These are phyloP conservation scores for Cubamyces lactineus DNA, from an alignment of 768 basidiomycete species.

Conservation along the genomic window DNA sequence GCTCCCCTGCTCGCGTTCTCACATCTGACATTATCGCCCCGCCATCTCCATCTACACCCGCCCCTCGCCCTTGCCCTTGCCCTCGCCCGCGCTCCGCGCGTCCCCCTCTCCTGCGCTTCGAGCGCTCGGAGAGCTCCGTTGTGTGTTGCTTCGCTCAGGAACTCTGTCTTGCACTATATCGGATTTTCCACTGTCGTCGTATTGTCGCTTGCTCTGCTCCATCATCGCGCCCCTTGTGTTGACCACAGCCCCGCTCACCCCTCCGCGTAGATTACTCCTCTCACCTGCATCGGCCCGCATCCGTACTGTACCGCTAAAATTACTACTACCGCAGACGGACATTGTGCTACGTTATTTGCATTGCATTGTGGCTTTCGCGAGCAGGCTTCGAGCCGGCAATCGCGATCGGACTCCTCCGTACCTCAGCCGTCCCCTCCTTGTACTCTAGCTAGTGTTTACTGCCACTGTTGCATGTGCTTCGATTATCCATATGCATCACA, in stretches of 20 bases:
- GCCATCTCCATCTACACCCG: constrained; percentile 19
- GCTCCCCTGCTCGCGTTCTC: constrained; percentile 16
- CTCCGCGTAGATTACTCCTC: background rate
- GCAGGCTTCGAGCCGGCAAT: background rate
- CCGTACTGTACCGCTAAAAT: constrained; percentile 6
- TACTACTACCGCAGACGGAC: background rate
- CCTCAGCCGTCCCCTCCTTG: constrained; percentile 1
- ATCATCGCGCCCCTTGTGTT: constrained; percentile 7
- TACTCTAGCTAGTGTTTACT: constrained; percentile 5
- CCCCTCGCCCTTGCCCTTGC: background rate
- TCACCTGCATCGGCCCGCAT: background rate
- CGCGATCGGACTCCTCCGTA: background rate
- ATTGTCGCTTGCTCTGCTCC: background rate
- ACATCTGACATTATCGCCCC: constrained; percentile 27
- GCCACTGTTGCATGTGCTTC: background rate
- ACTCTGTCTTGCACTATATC: background rate
- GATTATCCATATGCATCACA: constrained; percentile 3
- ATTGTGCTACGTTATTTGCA: constrained; percentile 1
- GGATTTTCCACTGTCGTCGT: background rate
- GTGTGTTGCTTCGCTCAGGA: background rate
- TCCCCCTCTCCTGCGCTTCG: background rate
- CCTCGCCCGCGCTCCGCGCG: background rate
- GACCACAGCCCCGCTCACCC: background rate
- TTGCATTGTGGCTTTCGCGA: background rate
- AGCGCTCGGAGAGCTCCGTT: background rate